Percentiles rank a stretch among this genome's conserved stretches.
These are phyloP conservation scores for Tetracentron sinense DNA, from an alignment of 164 flowering plant species.

Conservation along the genomic window DNA sequence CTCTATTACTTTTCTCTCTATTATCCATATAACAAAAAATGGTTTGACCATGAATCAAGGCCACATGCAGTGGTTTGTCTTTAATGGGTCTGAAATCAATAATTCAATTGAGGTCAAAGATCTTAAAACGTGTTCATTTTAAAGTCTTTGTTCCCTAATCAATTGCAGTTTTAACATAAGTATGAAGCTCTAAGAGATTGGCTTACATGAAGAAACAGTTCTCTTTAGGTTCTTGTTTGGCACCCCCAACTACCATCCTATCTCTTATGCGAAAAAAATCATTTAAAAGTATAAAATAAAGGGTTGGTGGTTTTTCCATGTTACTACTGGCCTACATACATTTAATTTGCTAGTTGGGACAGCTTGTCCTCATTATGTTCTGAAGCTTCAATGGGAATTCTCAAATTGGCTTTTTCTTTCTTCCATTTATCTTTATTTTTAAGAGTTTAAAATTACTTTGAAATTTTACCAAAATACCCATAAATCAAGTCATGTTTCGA, in stretches of 20 bases:
- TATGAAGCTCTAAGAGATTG: background rate
- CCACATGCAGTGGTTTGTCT: too few species aligned
- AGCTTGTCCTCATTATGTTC: background rate
- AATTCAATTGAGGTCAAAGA: background rate
- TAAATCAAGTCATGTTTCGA: too few species aligned
- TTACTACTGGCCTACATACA: too few species aligned
- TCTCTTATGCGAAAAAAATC: background rate
- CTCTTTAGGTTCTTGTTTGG: background rate
- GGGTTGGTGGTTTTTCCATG: background rate
- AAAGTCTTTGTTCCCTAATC: background rate
- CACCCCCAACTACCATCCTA: background rate
- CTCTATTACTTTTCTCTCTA: constrained; percentile 6
- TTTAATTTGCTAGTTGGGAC: too few species aligned
- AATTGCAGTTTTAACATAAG: background rate
- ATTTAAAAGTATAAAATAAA: background rate
- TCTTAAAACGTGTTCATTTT: background rate
- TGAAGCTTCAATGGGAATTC: background rate
- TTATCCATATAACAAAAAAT: background rate
- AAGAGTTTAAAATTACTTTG: background rate
- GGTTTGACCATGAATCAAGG: too few species aligned
- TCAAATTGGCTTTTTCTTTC: background rate
- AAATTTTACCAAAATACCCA: too few species aligned
- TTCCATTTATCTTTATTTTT: background rate
- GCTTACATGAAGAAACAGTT: background rate
- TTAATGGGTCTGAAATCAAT: background rate